Percentiles rank a stretch among this genome's conserved stretches.
Evolutionary conservation across 345 rosid species (phyloP).

Genomic region (Stellera chamaejasme): DNA sequence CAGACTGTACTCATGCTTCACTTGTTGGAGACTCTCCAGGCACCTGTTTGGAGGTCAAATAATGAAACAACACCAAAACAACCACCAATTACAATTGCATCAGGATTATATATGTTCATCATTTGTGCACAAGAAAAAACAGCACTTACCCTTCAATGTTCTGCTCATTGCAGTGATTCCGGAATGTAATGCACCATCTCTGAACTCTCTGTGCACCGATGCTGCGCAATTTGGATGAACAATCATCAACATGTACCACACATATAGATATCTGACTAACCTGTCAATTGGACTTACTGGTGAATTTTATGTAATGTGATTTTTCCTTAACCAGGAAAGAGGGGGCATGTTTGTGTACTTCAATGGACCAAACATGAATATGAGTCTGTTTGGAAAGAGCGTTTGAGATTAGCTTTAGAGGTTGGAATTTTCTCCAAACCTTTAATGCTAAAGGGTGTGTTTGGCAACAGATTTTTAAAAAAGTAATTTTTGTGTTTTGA

Average conservation of each 20-base stretch:
- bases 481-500: too few relatives aligned
- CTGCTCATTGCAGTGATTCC: conserved; percentile 13
- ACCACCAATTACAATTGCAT: too few relatives aligned
- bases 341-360: too few relatives aligned
- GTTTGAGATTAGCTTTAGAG: neutral
- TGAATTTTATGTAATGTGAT: too few relatives aligned
- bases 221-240: too few relatives aligned
- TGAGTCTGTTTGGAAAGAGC: neutral
- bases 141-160: conserved; percentile 11
- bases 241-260: too few relatives aligned
- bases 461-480: neutral
- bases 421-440: neutral
- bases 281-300: too few relatives aligned
- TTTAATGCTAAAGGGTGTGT: neutral
- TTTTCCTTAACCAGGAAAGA: neutral
- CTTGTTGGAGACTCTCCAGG: conserved; percentile 46
- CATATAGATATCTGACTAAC: too few relatives aligned
- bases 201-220: conserved; percentile 20
- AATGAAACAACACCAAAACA: too few relatives aligned
- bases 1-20: conserved; percentile 40
- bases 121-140: too few relatives aligned
- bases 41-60: conserved; percentile 25
- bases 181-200: conserved; percentile 9
- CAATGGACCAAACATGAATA: neutral
- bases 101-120: too few relatives aligned